Conservation (phyloP, 148 eudicot species). For the Suaeda aralocaspica region DNA sequence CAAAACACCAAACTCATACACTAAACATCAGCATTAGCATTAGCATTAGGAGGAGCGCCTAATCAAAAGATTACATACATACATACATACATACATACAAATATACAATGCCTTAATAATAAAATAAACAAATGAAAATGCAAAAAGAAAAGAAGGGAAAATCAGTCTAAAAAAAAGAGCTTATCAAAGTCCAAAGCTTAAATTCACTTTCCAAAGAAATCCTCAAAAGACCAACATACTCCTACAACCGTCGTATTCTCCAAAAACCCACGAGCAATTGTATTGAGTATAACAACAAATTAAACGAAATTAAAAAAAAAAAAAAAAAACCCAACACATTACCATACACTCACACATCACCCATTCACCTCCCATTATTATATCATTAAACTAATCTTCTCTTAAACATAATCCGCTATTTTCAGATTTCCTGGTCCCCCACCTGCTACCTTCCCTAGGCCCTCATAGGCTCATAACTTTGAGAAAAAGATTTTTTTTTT, state of each 20-base stretch:
- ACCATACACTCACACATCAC: no score
- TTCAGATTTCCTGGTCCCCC: slow-evolving; percentile 54
- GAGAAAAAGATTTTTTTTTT: slow-evolving; percentile 17
- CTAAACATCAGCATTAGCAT: slow-evolving; percentile 17
- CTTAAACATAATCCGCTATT: slow-evolving; percentile 34
- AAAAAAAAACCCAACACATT: no score
- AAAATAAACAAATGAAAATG: no score
- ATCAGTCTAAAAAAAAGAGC: slow-evolving; percentile 12
- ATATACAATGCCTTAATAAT: no score
- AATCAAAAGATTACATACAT: not conserved
- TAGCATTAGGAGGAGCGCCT: slow-evolving; percentile 17
- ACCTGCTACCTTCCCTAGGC: slow-evolving; percentile 33
- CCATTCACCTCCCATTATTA: no score
- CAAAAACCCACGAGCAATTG: slow-evolving; percentile 94
- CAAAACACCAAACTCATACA: not conserved
- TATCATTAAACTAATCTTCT: no score
- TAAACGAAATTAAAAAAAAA: slow-evolving; percentile 1
- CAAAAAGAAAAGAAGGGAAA: not conserved
- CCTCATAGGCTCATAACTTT: slow-evolving; percentile 27
- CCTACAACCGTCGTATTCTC: slow-evolving; percentile 72
- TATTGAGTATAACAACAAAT: slow-evolving; percentile 13
- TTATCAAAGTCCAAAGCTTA: slow-evolving; percentile 14
- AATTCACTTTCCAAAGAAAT: slow-evolving; percentile 62
- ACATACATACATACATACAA: no score
- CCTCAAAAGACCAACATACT: slow-evolving; percentile 97